Evolutionary conservation across 2,329 filamentous ascomycete species (phyloP).

Genomic region (Fusarium siculi): DNA sequence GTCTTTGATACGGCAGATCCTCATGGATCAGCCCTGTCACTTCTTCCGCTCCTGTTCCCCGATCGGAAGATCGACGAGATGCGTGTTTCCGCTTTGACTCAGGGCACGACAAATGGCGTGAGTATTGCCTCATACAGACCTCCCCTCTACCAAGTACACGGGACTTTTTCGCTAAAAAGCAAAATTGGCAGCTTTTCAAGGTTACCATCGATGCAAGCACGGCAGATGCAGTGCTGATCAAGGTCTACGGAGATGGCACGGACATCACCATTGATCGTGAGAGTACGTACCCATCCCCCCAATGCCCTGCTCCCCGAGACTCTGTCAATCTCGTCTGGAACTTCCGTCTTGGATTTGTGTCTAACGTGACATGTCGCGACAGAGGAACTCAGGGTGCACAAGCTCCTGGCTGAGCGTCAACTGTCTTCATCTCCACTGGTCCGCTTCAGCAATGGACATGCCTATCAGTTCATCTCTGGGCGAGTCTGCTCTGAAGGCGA

Average conservation of each 20-base stretch:
- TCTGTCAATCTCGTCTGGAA: neutral
- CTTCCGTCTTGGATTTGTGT: constrained; percentile 2
- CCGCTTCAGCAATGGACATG: constrained; percentile 37
- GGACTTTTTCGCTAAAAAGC: neutral
- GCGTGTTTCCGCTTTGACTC: constrained; percentile 18
- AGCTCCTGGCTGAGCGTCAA: constrained; percentile 26
- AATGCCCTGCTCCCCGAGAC: neutral
- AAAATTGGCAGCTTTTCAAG: constrained; percentile 33
- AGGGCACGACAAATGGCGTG: constrained; percentile 40
- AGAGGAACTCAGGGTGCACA: constrained; percentile 38
- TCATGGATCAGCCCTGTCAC: constrained; percentile 13
- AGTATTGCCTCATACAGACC: neutral
- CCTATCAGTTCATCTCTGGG: constrained; percentile 32
- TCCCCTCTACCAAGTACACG: neutral
- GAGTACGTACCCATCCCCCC: constrained; percentile 16
- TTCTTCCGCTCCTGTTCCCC: constrained; percentile 26
- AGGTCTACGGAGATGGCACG: constrained; percentile 39
- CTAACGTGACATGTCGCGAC: constrained; percentile 15
- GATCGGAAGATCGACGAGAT: neutral
- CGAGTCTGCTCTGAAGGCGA: constrained; percentile 25
- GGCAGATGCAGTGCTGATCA: constrained; percentile 22
- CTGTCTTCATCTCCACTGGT: constrained; percentile 32
- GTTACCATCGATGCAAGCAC: constrained; percentile 2
- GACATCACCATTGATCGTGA: constrained; percentile 37
- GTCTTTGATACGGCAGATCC: constrained; percentile 27